A percentile compares a stretch with the other conserved stretches of the same genome.
These are phyloP conservation scores for Rhodotorula kratochvilovae DNA, from an alignment of 768 basidiomycete genomes.

Conservation along the genomic window DNA sequence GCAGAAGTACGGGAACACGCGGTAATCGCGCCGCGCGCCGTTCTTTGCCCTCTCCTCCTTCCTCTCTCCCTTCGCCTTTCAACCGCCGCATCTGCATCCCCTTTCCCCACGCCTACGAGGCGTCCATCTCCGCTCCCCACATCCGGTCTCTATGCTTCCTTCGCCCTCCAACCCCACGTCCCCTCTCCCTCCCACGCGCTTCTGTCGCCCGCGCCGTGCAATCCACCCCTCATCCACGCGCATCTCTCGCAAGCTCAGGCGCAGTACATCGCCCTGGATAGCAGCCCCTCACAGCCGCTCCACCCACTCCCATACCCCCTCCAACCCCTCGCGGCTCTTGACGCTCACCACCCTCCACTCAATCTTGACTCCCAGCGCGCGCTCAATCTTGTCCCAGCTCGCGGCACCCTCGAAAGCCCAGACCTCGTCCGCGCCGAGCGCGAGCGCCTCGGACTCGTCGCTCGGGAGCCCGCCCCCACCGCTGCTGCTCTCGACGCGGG, in stretches of 20 bases:
- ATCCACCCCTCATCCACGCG: too few relatives aligned
- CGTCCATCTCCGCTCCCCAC: neutral
- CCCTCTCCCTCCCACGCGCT: too few relatives aligned
- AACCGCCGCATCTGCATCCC: neutral
- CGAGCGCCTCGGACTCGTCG: constrained; percentile 30
- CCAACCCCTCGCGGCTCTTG: constrained; percentile 4
- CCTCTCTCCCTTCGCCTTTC: neutral
- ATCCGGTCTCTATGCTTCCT: neutral
- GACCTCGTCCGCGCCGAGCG: constrained; percentile 22
- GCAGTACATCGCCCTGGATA: too few relatives aligned
- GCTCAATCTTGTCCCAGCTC: constrained; percentile 32
- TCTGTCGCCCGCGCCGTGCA: too few relatives aligned
- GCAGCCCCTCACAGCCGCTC: constrained; percentile 26
- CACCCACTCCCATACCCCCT: constrained; percentile 29
- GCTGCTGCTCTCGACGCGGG: too few relatives aligned
- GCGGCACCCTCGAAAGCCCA: constrained; percentile 30
- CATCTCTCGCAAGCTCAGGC: too few relatives aligned
- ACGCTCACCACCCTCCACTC: constrained; percentile 22
- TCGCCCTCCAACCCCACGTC: too few relatives aligned
- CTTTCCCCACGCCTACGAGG: neutral
- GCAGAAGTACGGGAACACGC: constrained; percentile 26
- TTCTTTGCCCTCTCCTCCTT: neutral
- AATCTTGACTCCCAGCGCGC: constrained; percentile 8
- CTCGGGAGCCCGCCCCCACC: constrained; percentile 7
- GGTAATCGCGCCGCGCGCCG: neutral